Evolutionary conservation across 2,329 filamentous ascomycete species (phyloP), one percentile per base, ranked within the genome.

Genomic region (Aciculosporium take): DNA sequence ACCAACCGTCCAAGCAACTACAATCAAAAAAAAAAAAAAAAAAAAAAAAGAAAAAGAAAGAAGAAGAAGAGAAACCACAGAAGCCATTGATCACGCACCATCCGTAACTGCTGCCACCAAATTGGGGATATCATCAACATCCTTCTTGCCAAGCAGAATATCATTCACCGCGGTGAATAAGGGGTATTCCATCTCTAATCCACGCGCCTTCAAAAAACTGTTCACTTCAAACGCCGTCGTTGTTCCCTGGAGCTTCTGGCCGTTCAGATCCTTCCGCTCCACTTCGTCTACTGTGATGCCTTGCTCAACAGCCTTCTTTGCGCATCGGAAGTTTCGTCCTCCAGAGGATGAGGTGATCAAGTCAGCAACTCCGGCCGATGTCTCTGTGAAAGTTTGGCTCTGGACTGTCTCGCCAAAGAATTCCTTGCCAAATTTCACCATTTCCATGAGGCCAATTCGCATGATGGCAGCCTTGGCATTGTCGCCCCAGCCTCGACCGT

Each of bases 381-480:
- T 86, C 58, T 95, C 87, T n/a, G 89, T 96, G 59, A 98, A 96
- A 0, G 91, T 98, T 43, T 74, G 76, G 8, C 82, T 76, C 49
- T 82, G 74, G 21, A 91, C 81, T 1, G 83, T 84, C 53, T 88
- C 74, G 15, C 78, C 76, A 59, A 96, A 98, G 69, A 96, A 98
- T 53, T 82, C 78, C 61, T 88, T 86, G 49, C 89, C 89, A 52
- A 98, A 98, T 57, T 84, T 82, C 55, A 96, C 86, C 81, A 95
- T 94, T 65, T 98, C 91, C 52, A 95, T 72, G 35, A 98, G 76
- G 7, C 91, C 91, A 17, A 96, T 82, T 32, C 91, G 84, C 86
- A 98, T 96, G 46, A 98, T 81, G 35, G 91, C 91, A n/a, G 91
- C 87, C 68, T 98, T 96, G 50, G 89, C 89, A 53, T 96, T 98